Base-by-base conservation (phyloP, 805 yeast species). In the Wickerhamiella azyma region DNA sequence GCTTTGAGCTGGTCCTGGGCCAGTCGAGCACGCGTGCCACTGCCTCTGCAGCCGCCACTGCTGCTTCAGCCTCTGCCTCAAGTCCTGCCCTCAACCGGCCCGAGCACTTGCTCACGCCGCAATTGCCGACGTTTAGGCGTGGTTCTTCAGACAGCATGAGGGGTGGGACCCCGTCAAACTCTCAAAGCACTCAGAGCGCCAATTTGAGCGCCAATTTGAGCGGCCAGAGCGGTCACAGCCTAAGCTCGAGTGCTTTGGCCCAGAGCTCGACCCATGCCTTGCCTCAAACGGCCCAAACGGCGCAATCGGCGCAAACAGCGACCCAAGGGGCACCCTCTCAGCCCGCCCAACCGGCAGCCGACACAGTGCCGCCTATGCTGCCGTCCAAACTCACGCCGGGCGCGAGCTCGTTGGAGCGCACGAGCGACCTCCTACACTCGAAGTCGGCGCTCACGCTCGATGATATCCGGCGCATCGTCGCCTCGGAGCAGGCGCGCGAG, bases 401-500 rank as follows among this genome's bases (percentile, higher is more conserved):
- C n/a, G 4, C 30, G 13, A 5, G 5, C 11, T 36, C 14, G 2
- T 66, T 81, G 39, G 80, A 76, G 55, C 71, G 80, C 1, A 79
- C 88, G 0, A 73, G 85, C 1, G 80, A 76, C 53, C 68, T 84
- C 41, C 71, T 86, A 46, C 76, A 80, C 55, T 82, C 77, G 56
- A 94, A 89, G 54, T 84, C 82, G 54, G 80, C 89, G 0, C 72
- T 92, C 45, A 89, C 96, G 0, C 71, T 92, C 55, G 97, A 92
- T 63, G 99, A 92, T 63, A 92, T 92, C 55, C 95, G 97, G 7
- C 72, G 97, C 53, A 89, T 92, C 58, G 96, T 92, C 7, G 94
- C 96, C 2, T 89, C 94, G 9, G 96, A 92, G 56, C 96, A 89
- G 62, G 95, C 97, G 0, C 70, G 96, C 52, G 95, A 85, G 50